A percentile compares a stretch with the other conserved stretches of the same genome.
These are phyloP conservation scores for Diaporthe ampelina DNA, from an alignment of 2,329 filamentous ascomycete species.

Conservation along the genomic window DNA sequence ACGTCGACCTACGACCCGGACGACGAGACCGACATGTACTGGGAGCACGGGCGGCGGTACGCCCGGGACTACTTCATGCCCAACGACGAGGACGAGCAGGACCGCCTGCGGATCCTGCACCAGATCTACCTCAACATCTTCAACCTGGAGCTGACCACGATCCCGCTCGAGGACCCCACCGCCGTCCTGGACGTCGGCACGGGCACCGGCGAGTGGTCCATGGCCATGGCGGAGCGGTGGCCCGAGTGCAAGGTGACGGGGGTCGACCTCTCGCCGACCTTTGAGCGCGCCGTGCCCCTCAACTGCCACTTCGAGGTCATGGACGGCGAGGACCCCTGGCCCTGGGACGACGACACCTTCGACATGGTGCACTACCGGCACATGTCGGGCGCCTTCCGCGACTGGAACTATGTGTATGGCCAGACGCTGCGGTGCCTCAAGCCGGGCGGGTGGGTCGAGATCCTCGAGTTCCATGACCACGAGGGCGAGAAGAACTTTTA, in stretches of 20 bases:
- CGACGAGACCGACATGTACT: conserved; percentile 36
- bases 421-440: conserved; percentile 67
- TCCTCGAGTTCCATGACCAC: conserved; percentile 67
- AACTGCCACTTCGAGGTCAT: conserved; percentile 73
- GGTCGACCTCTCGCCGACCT: conserved; percentile 71
- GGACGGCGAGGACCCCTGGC: conserved; percentile 71
- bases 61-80: conserved; percentile 44
- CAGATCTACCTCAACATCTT: conserved; percentile 40
- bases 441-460: conserved; percentile 70
- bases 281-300: conserved; percentile 68
- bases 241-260: conserved; percentile 67
- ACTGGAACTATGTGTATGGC: conserved; percentile 69
- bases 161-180: conserved; percentile 53
- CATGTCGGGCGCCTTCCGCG: conserved; percentile 68
- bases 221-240: conserved; percentile 58
- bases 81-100: conserved; percentile 46
- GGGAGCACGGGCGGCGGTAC: conserved; percentile 38
- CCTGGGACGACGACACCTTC: conserved; percentile 64
- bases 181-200: conserved; percentile 71
- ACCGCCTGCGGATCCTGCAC: conserved; percentile 49
- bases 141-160: conserved; percentile 50
- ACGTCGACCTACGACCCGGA: conserved; percentile 34
- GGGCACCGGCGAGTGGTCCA: conserved; percentile 68
- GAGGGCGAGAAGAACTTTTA: conserved; percentile 55
- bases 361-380: conserved; percentile 71